Base-by-base conservation (phyloP, 2,329 filamentous ascomycete species). In the Knufia fluminis region DNA sequence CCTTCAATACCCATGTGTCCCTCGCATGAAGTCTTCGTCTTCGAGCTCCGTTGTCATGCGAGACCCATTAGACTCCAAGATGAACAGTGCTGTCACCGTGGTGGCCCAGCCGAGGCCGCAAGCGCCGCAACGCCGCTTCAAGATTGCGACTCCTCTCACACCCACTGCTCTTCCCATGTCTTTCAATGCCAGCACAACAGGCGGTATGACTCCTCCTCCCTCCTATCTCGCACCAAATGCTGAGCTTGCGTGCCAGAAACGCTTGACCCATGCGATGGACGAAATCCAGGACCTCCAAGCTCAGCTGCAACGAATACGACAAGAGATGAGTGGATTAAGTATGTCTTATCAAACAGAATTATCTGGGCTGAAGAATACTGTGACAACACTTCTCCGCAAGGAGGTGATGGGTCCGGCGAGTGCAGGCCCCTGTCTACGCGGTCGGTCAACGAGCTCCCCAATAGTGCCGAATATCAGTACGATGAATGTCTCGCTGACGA, bases 191-290 rank as follows among this genome's bases (percentile, higher is more conserved):
- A 26, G 6, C 24, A 26, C n/a, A 10, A 12, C 20, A 26, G 40
- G 23, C 9, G 14, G 10, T n/a, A 24, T 51, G 14, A 38, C 48
- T 14, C 41, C 46, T 12, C 41, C 48, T 12, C 51, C 48, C 1
- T 16, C 51, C 32, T 48, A 53, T 31, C 10, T 49, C 12, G 40
- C 20, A 4, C 48, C 48, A 39, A 41, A 49, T 16, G 40, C 42
- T 10, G 53, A 53, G 12, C 26, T 48, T 10, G 36, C 51, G 12
- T 53, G 44, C 46, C 53, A 56, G 41, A 56, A 51, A 33, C 54
- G 52, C 7, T 51, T 56, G 26, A 46, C 38, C 19, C 40, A 51
- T n/a, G 52, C 54, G 1, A 54, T 56, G 54, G 52, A 54, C 33
- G 54, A 56, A 36, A 56, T 54, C 19, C 52, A 42, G 12, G 47